phyloP scores from a whole-genome alignment of 2,329 filamentous ascomycete genomes.

The Cryphonectria naterciae region DNA sequence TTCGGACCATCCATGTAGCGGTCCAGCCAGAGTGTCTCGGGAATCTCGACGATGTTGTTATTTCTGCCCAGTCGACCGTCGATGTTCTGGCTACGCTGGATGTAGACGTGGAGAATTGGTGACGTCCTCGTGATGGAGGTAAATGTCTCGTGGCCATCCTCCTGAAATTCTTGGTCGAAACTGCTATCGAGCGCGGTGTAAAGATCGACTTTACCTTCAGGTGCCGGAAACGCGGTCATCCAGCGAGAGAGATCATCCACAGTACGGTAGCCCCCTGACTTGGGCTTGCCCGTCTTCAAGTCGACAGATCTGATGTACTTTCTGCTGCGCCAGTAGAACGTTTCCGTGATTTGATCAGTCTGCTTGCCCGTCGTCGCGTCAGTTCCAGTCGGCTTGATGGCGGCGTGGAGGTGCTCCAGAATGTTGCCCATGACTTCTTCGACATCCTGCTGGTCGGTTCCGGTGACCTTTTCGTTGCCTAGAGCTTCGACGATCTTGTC shows the following conservation, averaged over 20 bases:
- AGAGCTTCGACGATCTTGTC: slow-evolving; percentile 50
- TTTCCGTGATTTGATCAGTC: slow-evolving; percentile 76
- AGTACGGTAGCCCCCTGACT: slow-evolving; percentile 51
- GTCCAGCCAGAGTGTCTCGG: slow-evolving; percentile 82
- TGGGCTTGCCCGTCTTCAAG: slow-evolving; percentile 52
- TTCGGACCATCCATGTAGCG: slow-evolving; percentile 76
- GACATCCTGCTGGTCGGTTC: slow-evolving; percentile 85
- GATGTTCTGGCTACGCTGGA: slow-evolving; percentile 80
- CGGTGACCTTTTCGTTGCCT: slow-evolving; percentile 52
- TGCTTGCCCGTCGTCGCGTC: slow-evolving; percentile 72
- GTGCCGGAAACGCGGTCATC: slow-evolving; percentile 63
- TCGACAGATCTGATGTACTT: slow-evolving; percentile 51
- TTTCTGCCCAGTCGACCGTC: slow-evolving; percentile 64
- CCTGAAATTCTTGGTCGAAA: slow-evolving; percentile 79
- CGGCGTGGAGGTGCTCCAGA: slow-evolving; percentile 86
- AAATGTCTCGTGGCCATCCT: slow-evolving; percentile 67
- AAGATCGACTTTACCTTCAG: slow-evolving; percentile 61
- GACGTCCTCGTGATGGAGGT: slow-evolving; percentile 77
- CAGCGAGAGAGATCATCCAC: slow-evolving; percentile 61
- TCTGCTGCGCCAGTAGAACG: slow-evolving; percentile 65
- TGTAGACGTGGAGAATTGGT: slow-evolving; percentile 85
- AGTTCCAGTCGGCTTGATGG: slow-evolving; percentile 72
- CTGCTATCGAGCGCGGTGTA: slow-evolving; percentile 84
- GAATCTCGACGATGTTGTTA: slow-evolving; percentile 76
- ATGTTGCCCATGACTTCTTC: slow-evolving; percentile 95